Evolutionary conservation across 345 rosid species (phyloP).

Genomic region (Pugionium cornutum): DNA sequence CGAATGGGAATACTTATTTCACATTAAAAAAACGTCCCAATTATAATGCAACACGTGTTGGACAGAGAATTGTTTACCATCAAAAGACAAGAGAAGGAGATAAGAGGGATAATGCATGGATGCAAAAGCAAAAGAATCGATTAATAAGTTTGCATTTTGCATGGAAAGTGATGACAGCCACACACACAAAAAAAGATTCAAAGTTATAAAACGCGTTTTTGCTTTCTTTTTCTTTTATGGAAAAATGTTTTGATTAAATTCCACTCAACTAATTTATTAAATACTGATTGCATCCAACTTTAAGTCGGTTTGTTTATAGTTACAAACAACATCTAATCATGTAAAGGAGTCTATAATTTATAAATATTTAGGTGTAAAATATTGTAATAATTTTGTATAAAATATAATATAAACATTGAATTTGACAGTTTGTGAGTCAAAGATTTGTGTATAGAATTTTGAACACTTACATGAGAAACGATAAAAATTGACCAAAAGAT

Average conservation of each 20-base stretch:
- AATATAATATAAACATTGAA: no score
- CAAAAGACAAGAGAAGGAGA: constrained; percentile 13
- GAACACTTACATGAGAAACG: not conserved
- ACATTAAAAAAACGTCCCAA: not conserved
- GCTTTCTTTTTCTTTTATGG: not conserved
- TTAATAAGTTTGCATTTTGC: constrained; percentile 25
- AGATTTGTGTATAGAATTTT: no score
- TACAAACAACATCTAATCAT: no score
- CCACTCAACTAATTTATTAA: not conserved
- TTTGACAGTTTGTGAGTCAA: no score
- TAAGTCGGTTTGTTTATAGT: not conserved
- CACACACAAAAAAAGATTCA: constrained; percentile 22
- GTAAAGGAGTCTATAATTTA: no score
- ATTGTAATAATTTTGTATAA: no score
- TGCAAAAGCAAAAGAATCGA: constrained; percentile 24
- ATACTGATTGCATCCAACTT: not conserved
- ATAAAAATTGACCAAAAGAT: constrained; percentile 10
- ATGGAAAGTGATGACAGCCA: constrained; percentile 21
- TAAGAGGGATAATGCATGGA: constrained; percentile 17
- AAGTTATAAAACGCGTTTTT: constrained; percentile 33
- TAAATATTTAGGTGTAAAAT: no score
- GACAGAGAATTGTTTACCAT: not conserved
- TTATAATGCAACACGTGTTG: constrained; percentile 1
- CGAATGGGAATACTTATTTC: not conserved
- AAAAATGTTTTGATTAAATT: no score